Base-by-base conservation (phyloP, 345 rosid genomes). In the Eucalyptus sp. region DNA sequence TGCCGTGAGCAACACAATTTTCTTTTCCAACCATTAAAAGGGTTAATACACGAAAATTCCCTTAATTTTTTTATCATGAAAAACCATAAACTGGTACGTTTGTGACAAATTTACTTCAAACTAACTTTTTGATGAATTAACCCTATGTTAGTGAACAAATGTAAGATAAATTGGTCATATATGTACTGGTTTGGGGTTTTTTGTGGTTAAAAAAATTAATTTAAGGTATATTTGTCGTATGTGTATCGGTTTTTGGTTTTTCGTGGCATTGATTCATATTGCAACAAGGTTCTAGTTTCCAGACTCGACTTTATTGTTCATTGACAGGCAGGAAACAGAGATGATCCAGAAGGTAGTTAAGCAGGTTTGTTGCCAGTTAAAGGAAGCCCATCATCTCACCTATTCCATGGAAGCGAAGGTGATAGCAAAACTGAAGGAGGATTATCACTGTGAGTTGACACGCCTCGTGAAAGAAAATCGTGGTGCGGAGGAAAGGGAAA, bases 1-100 rank as follows among this genome's bases (percentile, higher is more conserved):
- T 52, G 9, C 56, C 24, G 0, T 52, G 2, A 18, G 56, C 56
- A 52, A 52, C 56, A 7, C 56, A 3, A 17, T 17, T 51, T 18
- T 52, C 22, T 52, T 52, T 51, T 17, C 24, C 56, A 52, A 18
- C 4, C 4, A 7, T 18, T 51, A 51, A 51, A 51, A 51, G 22
- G 56, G 56, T 17, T 51, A 51, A 51, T 51, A 51, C 56, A 52
- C 0, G 4, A 18, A 18, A 52, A 52, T 18, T 0, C 56, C 9
- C 56, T 52, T 17, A 52, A 7, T 51, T 51, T 51, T 0, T 51
- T 51, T 51, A 51, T 51, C 54, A 51, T 0, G 0, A 46, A 50
- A 50, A 50, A 50, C 0, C 18, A 0, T 15, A 50, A 50, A 50
- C 2, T 0, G 1, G 7, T 50, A 50, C 0, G 3, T 0, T 50